Evolutionary conservation across 805 yeast species (phyloP).

Genomic region (Ogataea paradorogensis): DNA sequence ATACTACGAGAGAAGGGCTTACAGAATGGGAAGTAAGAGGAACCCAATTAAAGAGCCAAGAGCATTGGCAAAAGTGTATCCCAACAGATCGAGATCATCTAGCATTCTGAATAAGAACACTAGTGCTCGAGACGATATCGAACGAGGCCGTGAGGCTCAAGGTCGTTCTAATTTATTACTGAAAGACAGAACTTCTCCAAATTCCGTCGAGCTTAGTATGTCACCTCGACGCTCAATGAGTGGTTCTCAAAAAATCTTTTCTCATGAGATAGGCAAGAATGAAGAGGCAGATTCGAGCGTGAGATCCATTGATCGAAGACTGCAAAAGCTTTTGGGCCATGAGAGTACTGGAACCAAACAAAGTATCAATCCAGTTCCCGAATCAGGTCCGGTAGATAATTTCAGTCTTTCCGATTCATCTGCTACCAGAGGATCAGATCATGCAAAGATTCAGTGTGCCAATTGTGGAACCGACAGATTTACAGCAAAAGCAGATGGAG

Average conservation of each 20-base stretch:
- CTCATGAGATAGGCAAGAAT: not conserved
- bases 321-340: slow-evolving; percentile 9
- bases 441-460: slow-evolving; percentile 20
- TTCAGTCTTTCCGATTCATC: not conserved
- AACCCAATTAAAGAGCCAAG: slow-evolving; percentile 7
- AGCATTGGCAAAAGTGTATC: slow-evolving; percentile 14
- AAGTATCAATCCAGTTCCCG: too few species aligned
- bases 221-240: not conserved
- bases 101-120: slow-evolving; percentile 10
- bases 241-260: too few species aligned
- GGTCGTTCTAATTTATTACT: slow-evolving; percentile 2
- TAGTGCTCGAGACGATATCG: slow-evolving; percentile 7
- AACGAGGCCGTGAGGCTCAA: slow-evolving; percentile 11
- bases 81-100: slow-evolving; percentile 19
- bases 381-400: too few species aligned
- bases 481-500: slow-evolving; percentile 23
- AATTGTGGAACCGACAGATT: slow-evolving; percentile 24
- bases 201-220: not conserved
- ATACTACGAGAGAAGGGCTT: slow-evolving; percentile 37
- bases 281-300: slow-evolving; percentile 12
- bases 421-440: slow-evolving; percentile 5
- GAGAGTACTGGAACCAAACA: not conserved
- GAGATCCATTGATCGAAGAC: slow-evolving; percentile 11
- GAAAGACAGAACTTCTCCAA: not conserved
- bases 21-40: slow-evolving; percentile 15